Evolutionary conservation across 2,329 filamentous ascomycete genomes (phyloP), one percentile per base, ranked within the genome.

Genomic region (Colletotrichum sp.): DNA sequence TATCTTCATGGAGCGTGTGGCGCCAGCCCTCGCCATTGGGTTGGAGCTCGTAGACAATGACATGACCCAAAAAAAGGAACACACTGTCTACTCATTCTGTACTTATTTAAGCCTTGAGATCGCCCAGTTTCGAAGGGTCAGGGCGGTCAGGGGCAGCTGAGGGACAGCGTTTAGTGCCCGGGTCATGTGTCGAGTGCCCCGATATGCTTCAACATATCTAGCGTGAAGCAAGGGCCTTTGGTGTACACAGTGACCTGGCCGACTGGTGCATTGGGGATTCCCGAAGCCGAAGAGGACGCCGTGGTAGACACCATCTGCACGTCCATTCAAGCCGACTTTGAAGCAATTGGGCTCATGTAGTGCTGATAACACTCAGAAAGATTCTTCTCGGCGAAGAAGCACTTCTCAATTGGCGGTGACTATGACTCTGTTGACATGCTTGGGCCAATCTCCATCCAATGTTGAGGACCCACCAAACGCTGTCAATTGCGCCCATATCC

Each of bases 221-320:
- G 84, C 74, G 80, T 83, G 22, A 84, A 85, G 60, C 82, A 80
- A 1, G 86, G 86, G 1, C 80, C 79, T 56, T 76, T 89, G 79
- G 79, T 82, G 6, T 80, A 86, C 56, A 82, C 82, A 2, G 77
- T 86, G 15, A 86, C 83, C 8, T 89, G 88, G 88, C 84, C 86
- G 76, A 75, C 77, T 25, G 86, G 86, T 1, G 85, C 85, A 58
- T 78, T 88, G 70, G 86, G 81, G 7, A 67, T 87, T 2, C 66
- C 79, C 8, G 79, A 82, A 18, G 84, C 84, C 39, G 80, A 83
- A 27, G 74, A 77, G 28, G 74, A 77, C 10, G 15, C 15, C 5
- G 68, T 78, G 32, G 66, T 78, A 7, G 48, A 67, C 3, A 34
- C 25, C 15, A 52, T 79, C 28, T 79, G 78, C 39, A 52, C 68